Conservation (phyloP, 768 basidiomycete genomes). For the Termitomyces sp. region DNA sequence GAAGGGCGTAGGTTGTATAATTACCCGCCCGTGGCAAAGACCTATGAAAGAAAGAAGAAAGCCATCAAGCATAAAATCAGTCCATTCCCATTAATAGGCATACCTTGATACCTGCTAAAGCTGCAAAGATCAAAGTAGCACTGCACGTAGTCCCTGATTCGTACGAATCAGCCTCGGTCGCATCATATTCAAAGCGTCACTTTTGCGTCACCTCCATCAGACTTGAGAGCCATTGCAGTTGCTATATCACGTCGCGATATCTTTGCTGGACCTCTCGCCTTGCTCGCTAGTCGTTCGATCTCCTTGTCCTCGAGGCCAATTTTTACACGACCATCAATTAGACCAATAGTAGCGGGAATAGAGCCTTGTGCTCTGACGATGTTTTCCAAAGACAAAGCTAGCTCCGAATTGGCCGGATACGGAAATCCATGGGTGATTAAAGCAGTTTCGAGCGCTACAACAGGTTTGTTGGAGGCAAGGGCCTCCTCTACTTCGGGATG, state of each 20-base stretch:
- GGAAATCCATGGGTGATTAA: conserved; percentile 94
- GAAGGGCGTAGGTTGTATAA: conserved; percentile 14
- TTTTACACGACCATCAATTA: conserved; percentile 81
- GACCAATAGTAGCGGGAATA: conserved; percentile 88
- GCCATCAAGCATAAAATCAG: background rate
- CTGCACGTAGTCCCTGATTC: conserved; percentile 63
- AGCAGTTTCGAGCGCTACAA: conserved; percentile 91
- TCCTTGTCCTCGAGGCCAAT: conserved; percentile 71
- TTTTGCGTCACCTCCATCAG: conserved; percentile 62
- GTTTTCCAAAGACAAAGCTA: conserved; percentile 66
- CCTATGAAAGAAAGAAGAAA: conserved; percentile 59
- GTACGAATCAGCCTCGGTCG: background rate
- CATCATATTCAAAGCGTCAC: background rate
- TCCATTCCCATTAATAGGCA: background rate
- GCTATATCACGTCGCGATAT: conserved; percentile 81
- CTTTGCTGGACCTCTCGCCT: conserved; percentile 47
- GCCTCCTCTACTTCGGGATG: conserved; percentile 86
- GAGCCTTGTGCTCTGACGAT: conserved; percentile 73
- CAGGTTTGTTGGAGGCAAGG: conserved; percentile 54
- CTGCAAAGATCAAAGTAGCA: conserved; percentile 70
- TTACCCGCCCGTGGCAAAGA: conserved; percentile 92
- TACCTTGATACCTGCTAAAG: conserved; percentile 85
- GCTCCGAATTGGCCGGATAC: conserved; percentile 69
- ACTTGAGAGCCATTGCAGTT: conserved; percentile 61
- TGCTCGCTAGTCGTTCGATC: conserved; percentile 65